Conservation (phyloP, 441 rosid genomes). For the Mallotus repandus region DNA sequence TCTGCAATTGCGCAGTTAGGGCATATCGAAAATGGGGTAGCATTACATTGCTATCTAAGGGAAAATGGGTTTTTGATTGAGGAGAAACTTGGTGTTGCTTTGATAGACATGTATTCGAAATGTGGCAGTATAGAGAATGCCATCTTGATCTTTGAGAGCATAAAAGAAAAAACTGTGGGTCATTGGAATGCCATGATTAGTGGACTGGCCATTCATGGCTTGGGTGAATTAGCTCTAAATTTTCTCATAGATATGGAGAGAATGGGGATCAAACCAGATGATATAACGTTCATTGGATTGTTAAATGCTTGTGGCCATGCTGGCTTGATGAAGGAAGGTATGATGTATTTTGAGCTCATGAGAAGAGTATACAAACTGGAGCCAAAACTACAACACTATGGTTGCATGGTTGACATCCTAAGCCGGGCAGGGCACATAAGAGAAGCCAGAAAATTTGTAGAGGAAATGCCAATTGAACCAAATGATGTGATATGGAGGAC, state of each 20-base stretch:
- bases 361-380: slow-evolving; percentile 38
- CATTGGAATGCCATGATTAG: slow-evolving; percentile 78
- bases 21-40: slow-evolving; percentile 35
- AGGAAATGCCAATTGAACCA: slow-evolving; percentile 58
- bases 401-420: slow-evolving; percentile 57
- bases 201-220: slow-evolving; percentile 65
- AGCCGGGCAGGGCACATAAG: slow-evolving; percentile 53
- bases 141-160: slow-evolving; percentile 43
- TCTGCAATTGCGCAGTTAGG: slow-evolving; percentile 44
- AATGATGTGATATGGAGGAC: slow-evolving; percentile 72
- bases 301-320: slow-evolving; percentile 63
- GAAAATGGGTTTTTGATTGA: slow-evolving; percentile 31
- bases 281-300: slow-evolving; percentile 60
- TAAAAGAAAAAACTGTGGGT: slow-evolving; percentile 48
- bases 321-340: slow-evolving; percentile 69
- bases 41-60: slow-evolving; percentile 35
- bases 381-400: slow-evolving; percentile 64
- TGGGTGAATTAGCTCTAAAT: slow-evolving; percentile 48
- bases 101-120: slow-evolving; percentile 68
- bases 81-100: slow-evolving; percentile 52
- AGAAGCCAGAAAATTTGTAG: slow-evolving; percentile 49
- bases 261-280: slow-evolving; percentile 41
- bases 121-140: slow-evolving; percentile 60
- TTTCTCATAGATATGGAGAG: slow-evolving; percentile 49
- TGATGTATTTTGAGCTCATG: slow-evolving; percentile 50